Evolutionary conservation across 192 early-diverging fungal species (phyloP), one percentile per base, ranked within the genome.

Genomic region (Jimgerdemannia flammicorona): DNA sequence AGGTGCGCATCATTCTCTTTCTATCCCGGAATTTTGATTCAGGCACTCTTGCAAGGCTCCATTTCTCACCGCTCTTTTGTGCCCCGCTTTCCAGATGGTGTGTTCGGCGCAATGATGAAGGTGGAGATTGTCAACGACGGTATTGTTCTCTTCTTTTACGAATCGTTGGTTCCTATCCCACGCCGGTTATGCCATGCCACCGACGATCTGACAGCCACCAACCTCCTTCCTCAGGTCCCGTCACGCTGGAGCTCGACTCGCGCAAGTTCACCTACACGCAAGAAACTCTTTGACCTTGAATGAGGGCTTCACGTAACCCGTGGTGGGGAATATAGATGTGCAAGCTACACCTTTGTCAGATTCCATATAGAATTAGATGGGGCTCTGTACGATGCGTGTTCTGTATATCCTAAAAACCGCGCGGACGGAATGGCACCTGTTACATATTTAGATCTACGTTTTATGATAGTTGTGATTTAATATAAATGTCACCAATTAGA

Each of bases 41-140:
- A 44, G 10, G 39, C 29, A 29, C 29, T 1, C 29, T 29, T 29
- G 20, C 42, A 17, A 59, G 20, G 4, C 10, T 19, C 10, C 40
- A 3, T 40, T 18, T 17, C 43, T 72, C 40, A 64, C 42, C 68
- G 20, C 10, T 68, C 18, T 9, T 9, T 68, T 20, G 67, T 4
- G 19, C 19, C 9, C 67, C 67, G 9, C 40, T 18, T 7, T 9
- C 67, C 71, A 92, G 93, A 91, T 83, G 97, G 96, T 4, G 86
- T 89, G 72, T 99, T 99, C 84, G 96, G 96, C 3, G 97, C 94
- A 4, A 99, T 98, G 97, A 99, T 99, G 97, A 75, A 90, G 65
- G 97, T 99, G 20, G 85, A 85, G 11, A 86, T 96, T 80, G 86
- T 90, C 9, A 99, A 99, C 80, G 95, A 99, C 43, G 93, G 91